Base-by-base conservation (phyloP, 495 filamentous ascomycete species). In the Elasticomyces elasticus region DNA sequence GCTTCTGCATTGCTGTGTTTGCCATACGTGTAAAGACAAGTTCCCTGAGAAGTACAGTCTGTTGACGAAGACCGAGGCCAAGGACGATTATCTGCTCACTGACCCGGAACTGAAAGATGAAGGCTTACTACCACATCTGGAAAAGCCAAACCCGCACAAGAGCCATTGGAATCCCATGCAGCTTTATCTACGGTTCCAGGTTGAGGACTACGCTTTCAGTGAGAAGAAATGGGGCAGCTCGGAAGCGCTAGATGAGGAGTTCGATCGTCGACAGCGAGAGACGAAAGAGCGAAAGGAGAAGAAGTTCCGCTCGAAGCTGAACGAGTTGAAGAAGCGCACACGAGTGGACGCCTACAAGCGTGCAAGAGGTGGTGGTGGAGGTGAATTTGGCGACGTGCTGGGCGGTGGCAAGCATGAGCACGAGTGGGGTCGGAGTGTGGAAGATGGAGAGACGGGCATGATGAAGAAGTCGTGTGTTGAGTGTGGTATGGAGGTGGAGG, bases 151-250 rank as follows among this genome's bases (percentile, higher is more conserved):
- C 64, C 92, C 92, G 19, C 91, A 96, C 66, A 95, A 95, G 64
- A 80, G 83, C 0, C 89, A 89, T 30, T 98, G 88, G 87, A 90
- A 95, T 63, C 87, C 92, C 71, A 97, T 98, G 92, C 92, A 92
- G 86, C 79, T 98, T 0, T 98, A 86, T 65, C 74, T 98, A 9
- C 83, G 94, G 0, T 96, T 82, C 54, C 94, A 98, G 64, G 84
- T 98, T 1, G 92, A 98, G 62, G 86, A 86, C 44, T 95, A 94
- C 63, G 92, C 88, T 0, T 85, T 95, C 62, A 80, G 76, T 0
- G 65, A 74, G 9, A 87, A 85, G 65, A 86, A 85, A 64, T 97
- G 92, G 92, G 92, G 91, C 0, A 86, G 83, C 0, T 64, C 83
- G 0, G 89, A 92, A 59, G 83, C 80, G 24, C 69, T 98, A 27